These are phyloP conservation scores for Diaporthe citrichinensis DNA, from an alignment of 2,329 filamentous ascomycete genomes.

Conservation along the genomic window DNA sequence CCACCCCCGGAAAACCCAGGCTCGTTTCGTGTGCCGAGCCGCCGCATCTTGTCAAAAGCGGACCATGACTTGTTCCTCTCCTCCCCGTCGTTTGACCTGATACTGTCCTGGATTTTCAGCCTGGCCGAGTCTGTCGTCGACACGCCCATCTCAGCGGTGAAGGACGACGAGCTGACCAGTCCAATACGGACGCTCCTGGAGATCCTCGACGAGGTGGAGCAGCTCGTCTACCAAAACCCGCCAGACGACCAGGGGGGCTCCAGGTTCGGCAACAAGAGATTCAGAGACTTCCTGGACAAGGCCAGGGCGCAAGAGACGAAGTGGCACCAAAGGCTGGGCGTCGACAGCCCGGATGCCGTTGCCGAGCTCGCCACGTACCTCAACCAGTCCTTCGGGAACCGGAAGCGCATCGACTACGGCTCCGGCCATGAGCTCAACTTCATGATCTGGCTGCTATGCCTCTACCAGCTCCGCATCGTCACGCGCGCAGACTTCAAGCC, in stretches of 20 bases:
- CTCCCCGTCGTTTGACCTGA: constrained; percentile 81
- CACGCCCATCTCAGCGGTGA: constrained; percentile 74
- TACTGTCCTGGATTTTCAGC: constrained; percentile 88
- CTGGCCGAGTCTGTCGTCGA: constrained; percentile 86
- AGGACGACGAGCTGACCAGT: constrained; percentile 69
- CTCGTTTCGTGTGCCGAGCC: constrained; percentile 76
- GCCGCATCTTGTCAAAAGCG: constrained; percentile 83
- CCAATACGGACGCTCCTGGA: constrained; percentile 74
- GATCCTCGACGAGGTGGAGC: constrained; percentile 79
- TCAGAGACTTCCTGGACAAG: constrained; percentile 84
- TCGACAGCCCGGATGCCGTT: constrained; percentile 67
- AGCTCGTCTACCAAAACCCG: constrained; percentile 77
- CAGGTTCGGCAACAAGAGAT: constrained; percentile 94
- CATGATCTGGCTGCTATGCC: constrained; percentile 94
- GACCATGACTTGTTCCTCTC: constrained; percentile 87
- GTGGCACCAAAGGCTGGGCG: constrained; percentile 76
- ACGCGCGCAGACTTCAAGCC: constrained; percentile 76
- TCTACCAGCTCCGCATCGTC: constrained; percentile 83
- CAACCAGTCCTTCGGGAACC: constrained; percentile 86
- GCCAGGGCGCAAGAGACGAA: constrained; percentile 66
- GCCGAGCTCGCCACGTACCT: constrained; percentile 86
- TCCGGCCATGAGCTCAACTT: constrained; percentile 99
- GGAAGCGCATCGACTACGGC: constrained; percentile 92
- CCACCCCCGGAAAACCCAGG: constrained; percentile 72
- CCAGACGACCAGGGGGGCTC: constrained; percentile 90